Conservation (phyloP, 75 land plant species). For the Larix kaempferi region DNA sequence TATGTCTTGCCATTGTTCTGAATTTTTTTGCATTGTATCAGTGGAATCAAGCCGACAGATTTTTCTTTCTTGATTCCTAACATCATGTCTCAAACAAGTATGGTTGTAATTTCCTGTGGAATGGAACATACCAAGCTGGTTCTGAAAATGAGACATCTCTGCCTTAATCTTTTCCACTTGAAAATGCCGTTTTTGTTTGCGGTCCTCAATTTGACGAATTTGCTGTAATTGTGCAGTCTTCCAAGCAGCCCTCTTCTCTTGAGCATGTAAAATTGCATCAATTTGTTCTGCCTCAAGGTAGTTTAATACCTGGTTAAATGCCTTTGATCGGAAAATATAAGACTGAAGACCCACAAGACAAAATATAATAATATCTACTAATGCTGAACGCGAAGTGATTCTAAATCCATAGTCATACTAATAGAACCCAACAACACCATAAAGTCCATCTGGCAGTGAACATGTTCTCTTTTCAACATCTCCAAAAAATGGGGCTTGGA, state of each 20-base stretch:
- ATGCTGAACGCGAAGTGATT: slow-evolving; percentile 88
- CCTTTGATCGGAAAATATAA: slow-evolving; percentile 73
- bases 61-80: slow-evolving; percentile 3
- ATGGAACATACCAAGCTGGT: slow-evolving; percentile 58
- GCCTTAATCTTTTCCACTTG: slow-evolving; percentile 99
- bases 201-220: slow-evolving; percentile 82
- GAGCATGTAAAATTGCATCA: slow-evolving; percentile 83
- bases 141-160: slow-evolving; percentile 88
- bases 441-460: slow-evolving; percentile 46
- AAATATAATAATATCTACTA: slow-evolving; percentile 93
- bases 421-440: slow-evolving; percentile 79
- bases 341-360: slow-evolving; percentile 86
- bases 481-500: slow-evolving; percentile 95
- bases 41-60: not conserved
- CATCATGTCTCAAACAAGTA: slow-evolving; percentile 26
- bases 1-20: not conserved
- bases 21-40: not conserved
- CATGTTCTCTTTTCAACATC: slow-evolving; percentile 41
- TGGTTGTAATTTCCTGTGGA: slow-evolving; percentile 19
- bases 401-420: slow-evolving; percentile 96
- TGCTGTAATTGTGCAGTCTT: slow-evolving; percentile 92
- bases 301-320: slow-evolving; percentile 83
- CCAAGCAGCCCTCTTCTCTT: slow-evolving; percentile 94
- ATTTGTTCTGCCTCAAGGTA: slow-evolving; percentile 96
- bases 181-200: slow-evolving; percentile 66